phyloP scores from a whole-genome alignment of 495 filamentous ascomycete genomes.

The Penicillium robsamsonii region DNA sequence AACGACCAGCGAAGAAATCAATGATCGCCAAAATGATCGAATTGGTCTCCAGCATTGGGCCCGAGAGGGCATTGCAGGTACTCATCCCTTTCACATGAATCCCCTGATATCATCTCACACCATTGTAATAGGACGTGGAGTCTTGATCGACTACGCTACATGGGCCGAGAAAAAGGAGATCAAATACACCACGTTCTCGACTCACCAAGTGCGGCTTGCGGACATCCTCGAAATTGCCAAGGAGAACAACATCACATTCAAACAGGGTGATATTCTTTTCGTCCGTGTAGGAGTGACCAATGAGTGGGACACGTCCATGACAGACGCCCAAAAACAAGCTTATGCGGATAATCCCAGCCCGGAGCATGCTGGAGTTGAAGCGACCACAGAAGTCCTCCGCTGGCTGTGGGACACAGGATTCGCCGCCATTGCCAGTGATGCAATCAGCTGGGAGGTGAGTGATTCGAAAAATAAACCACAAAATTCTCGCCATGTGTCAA shows the following conservation, averaged over 20 bases:
- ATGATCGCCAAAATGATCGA: constrained; percentile 49
- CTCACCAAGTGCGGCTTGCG: constrained; percentile 37
- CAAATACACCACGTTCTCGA: constrained; percentile 36
- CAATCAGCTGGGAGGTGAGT: constrained; percentile 44
- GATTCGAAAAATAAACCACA: not conserved
- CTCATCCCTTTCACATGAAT: constrained; percentile 7
- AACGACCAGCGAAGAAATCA: constrained; percentile 46
- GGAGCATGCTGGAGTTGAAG: constrained; percentile 44
- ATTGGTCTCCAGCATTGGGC: constrained; percentile 50
- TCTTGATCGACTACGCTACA: constrained; percentile 53
- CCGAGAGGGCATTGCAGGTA: constrained; percentile 44
- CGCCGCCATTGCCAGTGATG: constrained; percentile 52
- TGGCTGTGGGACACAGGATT: constrained; percentile 52
- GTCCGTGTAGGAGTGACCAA: constrained; percentile 46
- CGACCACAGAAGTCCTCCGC: constrained; percentile 37
- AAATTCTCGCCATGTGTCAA: not conserved
- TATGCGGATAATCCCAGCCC: constrained; percentile 28
- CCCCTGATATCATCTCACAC: not conserved
- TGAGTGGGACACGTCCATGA: constrained; percentile 39
- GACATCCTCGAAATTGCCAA: constrained; percentile 41
- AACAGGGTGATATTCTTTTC: constrained; percentile 54
- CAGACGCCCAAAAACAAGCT: constrained; percentile 35
- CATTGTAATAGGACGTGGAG: constrained; percentile 43
- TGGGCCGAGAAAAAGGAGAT: constrained; percentile 46
- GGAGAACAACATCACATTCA: constrained; percentile 39